Evolutionary conservation across 768 basidiomycete genomes (phyloP), one percentile per base, ranked within the genome.

Genomic region (Tricholoma sp.): DNA sequence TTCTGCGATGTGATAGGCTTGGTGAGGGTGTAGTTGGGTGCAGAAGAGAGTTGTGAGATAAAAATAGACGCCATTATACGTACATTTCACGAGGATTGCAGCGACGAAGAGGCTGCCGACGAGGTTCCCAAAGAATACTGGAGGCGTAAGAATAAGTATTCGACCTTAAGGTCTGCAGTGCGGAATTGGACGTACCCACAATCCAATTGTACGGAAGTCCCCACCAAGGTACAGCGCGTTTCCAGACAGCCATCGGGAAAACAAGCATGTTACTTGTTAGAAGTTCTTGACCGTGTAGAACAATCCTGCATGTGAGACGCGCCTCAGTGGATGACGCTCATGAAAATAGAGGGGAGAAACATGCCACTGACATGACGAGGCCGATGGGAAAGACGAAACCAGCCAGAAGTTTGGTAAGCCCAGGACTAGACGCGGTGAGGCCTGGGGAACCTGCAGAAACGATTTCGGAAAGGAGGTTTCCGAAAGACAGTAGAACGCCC

Each of bases 211-310:
- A 67, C 12, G 79, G 80, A 39, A 89, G 68, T 42, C 82, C 74
- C 87, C 87, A 89, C 80, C 82, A 82, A 5, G 88, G 88, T 49
- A 89, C 72, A 0, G 76, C 80, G 17, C 83, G 69, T 62, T 79
- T 88, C 36, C 80, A 57, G 12, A 80, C 68, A 17, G 83, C 86
- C 84, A 89, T 89, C 8, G 88, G 85, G 61, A 87, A 84, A 10
- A 80, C 86, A 85, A 90, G 80, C 80, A 90, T 83, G 64, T 88
- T 87, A 63, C 87, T 88, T 49, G 88, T 89, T 34, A 89, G 66
- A 0, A 90, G 76, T 56, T 90, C 88, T 44, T 83, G 74, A 1
- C 84, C 84, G 69, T 88, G 84, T 12, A 89, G 72, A 12, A 86
- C 78, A 57, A 90, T 88, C 88, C 88, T 89, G 59, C 13, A 17